phyloP scores from a whole-genome alignment of 768 basidiomycete genomes.

The Auriscalpium vulgare region DNA sequence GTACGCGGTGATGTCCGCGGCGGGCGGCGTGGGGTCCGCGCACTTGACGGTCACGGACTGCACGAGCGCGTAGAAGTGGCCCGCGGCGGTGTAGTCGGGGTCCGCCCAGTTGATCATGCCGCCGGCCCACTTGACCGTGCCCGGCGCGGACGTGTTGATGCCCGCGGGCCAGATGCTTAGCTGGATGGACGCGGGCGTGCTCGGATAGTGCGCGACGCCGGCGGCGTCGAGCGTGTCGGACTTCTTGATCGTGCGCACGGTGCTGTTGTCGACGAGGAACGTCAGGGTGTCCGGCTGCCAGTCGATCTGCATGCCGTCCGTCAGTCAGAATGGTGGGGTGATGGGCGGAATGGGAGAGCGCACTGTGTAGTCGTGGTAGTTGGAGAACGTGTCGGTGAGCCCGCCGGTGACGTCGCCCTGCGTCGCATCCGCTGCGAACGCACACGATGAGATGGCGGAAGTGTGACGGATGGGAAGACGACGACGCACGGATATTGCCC shows the following conservation, averaged over 20 bases:
- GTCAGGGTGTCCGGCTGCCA: conserved; percentile 66
- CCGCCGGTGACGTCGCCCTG: conserved; percentile 41
- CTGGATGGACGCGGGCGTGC: conserved; percentile 75
- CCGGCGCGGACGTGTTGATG: conserved; percentile 46
- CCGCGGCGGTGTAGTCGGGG: conserved; percentile 66
- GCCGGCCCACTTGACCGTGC: conserved; percentile 74
- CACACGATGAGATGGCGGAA: not conserved
- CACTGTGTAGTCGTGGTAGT: conserved; percentile 74
- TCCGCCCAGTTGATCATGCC: conserved; percentile 79
- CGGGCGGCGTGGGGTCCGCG: conserved; percentile 37
- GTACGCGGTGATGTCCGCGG: conserved; percentile 50
- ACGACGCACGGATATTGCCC: conserved; percentile 51
- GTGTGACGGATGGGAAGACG: not conserved
- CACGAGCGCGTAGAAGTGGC: conserved; percentile 65
- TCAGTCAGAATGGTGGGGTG: not conserved
- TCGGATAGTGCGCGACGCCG: conserved; percentile 62
- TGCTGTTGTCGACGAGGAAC: conserved; percentile 64
- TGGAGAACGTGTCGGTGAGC: conserved; percentile 54
- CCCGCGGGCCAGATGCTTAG: conserved; percentile 85
- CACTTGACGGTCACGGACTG: conserved; percentile 59
- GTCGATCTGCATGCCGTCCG: conserved; percentile 46
- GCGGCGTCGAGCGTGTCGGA: conserved; percentile 44
- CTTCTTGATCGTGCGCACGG: conserved; percentile 61
- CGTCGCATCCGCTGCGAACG: conserved; percentile 31
- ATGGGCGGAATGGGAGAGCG: conserved; percentile 18